Base-by-base conservation (phyloP, 2,329 filamentous ascomycete genomes). In the Aspergillus unguis region DNA sequence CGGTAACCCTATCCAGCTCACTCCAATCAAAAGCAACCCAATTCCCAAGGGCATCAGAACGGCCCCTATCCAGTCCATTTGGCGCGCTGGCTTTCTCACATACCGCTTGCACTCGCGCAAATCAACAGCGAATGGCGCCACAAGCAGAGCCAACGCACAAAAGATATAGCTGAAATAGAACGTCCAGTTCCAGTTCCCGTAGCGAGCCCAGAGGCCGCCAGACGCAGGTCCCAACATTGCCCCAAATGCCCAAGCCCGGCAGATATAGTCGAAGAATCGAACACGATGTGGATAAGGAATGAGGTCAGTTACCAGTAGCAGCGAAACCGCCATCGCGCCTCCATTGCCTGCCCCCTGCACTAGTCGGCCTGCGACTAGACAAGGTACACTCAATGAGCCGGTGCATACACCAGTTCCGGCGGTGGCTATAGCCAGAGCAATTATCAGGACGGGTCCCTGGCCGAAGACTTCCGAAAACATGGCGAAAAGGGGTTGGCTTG, bases 291-390 rank as follows among this genome's bases (percentile, higher is more conserved):
- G 58, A 27, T 67, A 54, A 1, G 70, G 67, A 3, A 75, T 67
- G 1, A 75, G 64, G 37, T 78, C 75, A 0, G 70, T 66, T 50
- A 77, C 64, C 26, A 78, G 63, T 38, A 78, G 61, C 26, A 74
- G 67, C 29, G 74, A 75, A 1, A 77, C 59, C 1, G 67, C 66
- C 51, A 72, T 70, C 4, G 75, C 69, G 0, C 75, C 76, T 2
- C 77, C 76, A 23, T 75, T 75, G 8, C 76, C 76, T 7, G 76
- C 63, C 1, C 77, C 77, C 57, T 79, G 77, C 3, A 79, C 58
- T 11, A 69, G 62, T 23, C 77, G 70, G 10, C 76, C 76, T 17
- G 72, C 62, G 7, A 77, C 65, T 44, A 79, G 62, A n/a, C 64
- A 65, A 1, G 59, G 55, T 6, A 77, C 64, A 31, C 61, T 68